Base-by-base conservation (phyloP, 1,139 yeast species). In the Yamadazyma songkhlaensis region DNA sequence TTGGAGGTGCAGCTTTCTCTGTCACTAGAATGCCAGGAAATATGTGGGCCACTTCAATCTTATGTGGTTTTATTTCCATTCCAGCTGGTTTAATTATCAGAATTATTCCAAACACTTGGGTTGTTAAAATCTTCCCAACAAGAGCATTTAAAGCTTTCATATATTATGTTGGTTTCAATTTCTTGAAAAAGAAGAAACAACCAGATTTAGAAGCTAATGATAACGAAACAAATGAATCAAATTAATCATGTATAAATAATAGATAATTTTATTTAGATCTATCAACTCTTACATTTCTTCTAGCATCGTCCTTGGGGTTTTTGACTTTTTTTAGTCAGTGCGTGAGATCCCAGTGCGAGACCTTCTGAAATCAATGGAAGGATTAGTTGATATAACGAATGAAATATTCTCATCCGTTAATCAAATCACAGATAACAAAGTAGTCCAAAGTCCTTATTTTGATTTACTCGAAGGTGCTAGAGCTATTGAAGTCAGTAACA, bases 1-100 rank as follows among this genome's bases (percentile, higher is more conserved):
- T 88, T 46, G 99, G 99, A 38, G 98, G 98, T 41, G 87, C 94
- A 34, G 96, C 98, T 0, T 94, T 94, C 60, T 79, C 89, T 13
- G 74, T 90, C 48, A 79, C 77, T 3, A 74, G 83, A 46, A 94
- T 86, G 60, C 81, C 95, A 1, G 84, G 85, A 5, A 79, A 78
- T 2, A 81, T 81, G 84, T 94, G 98, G 98, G 94, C 79, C 0
- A 80, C 89, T 3, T 95, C 97, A 0, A 63, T 94, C 11, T 54
- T 86, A 30, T 81, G 95, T 66, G 98, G 98, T 21, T 62, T 85
- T 47, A 44, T 86, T 14, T 85, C 96, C 11, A 67, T 92, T 31
- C 97, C 97, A 0, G 75, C 81, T 34, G 97, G 97, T 42, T 57
- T 71, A 15, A 26, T 89, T 9, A 74, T 92, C 35, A 76, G 98